Conservation (phyloP, 202 grass and related monocot species). For the Digitaria exilis region DNA sequence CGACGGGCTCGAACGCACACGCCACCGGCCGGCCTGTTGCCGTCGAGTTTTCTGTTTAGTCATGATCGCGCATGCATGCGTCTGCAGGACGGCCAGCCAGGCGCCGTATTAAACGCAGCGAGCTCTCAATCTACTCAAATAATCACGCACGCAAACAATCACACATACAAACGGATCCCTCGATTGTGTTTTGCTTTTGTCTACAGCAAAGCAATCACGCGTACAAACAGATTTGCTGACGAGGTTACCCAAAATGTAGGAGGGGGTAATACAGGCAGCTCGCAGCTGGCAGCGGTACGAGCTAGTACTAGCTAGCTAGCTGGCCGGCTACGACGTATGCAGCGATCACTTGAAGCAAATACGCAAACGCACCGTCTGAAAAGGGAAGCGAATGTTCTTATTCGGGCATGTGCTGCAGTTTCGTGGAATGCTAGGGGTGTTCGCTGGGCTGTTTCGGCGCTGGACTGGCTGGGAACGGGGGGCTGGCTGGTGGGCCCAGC, state of each 20-base stretch:
- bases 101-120: background rate
- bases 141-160: too few relatives aligned
- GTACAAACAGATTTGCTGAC: background rate
- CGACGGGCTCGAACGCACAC: background rate
- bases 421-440: background rate
- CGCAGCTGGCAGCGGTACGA: background rate
- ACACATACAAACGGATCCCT: background rate
- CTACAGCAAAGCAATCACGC: background rate
- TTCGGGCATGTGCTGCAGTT: background rate
- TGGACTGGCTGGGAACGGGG: too few relatives aligned
- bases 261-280: too few relatives aligned
- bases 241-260: background rate
- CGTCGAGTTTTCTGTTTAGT: background rate
- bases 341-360: background rate
- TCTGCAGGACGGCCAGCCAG: background rate
- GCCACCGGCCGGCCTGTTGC: background rate
- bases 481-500: too few relatives aligned
- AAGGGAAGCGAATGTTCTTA: background rate
- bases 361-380: background rate
- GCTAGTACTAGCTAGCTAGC: too few relatives aligned
- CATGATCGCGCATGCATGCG: background rate
- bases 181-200: background rate
- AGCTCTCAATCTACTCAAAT: background rate
- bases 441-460: too few relatives aligned
- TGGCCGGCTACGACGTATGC: background rate